These are phyloP conservation scores for Nitzschia palea DNA, from an alignment of 108 stramenopile species.

Conservation along the genomic window DNA sequence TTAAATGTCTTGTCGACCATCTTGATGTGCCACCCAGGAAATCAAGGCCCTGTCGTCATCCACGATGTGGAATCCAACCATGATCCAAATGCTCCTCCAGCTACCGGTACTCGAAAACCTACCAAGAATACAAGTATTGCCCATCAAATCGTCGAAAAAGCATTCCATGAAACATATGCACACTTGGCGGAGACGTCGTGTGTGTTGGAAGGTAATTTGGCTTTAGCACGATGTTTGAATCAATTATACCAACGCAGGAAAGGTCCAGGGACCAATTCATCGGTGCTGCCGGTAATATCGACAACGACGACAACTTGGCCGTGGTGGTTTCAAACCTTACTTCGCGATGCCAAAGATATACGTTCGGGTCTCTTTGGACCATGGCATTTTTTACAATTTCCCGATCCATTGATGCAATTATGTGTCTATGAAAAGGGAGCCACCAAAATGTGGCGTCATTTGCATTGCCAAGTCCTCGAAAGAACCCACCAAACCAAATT, in stretches of 20 bases:
- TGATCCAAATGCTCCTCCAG: too few species aligned
- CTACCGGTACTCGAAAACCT: too few species aligned
- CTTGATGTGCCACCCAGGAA: too few species aligned
- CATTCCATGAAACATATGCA: neutral
- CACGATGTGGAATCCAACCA: too few species aligned
- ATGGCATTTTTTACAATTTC: conserved; percentile 52
- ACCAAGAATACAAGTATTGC: neutral
- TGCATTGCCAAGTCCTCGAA: conserved; percentile 15
- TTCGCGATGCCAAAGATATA: conserved; percentile 36
- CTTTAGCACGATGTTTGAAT: neutral
- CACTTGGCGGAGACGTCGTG: neutral
- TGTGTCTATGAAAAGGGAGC: conserved; percentile 52
- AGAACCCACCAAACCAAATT: neutral
- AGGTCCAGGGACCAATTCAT: too few species aligned
- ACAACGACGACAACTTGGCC: too few species aligned
- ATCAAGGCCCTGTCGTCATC: too few species aligned
- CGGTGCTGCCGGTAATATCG: too few species aligned
- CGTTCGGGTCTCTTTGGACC: conserved; percentile 32
- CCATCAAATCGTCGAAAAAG: neutral
- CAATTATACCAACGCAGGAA: neutral
- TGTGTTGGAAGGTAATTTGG: neutral
- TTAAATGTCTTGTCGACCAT: too few species aligned
- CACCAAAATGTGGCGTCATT: conserved; percentile 31
- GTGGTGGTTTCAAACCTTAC: conserved; percentile 65
- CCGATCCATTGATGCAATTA: conserved; percentile 34